Evolutionary conservation across 2,329 filamentous ascomycete genomes (phyloP), one percentile per base, ranked within the genome.

Genomic region (Gaeumannomyces sp.): DNA sequence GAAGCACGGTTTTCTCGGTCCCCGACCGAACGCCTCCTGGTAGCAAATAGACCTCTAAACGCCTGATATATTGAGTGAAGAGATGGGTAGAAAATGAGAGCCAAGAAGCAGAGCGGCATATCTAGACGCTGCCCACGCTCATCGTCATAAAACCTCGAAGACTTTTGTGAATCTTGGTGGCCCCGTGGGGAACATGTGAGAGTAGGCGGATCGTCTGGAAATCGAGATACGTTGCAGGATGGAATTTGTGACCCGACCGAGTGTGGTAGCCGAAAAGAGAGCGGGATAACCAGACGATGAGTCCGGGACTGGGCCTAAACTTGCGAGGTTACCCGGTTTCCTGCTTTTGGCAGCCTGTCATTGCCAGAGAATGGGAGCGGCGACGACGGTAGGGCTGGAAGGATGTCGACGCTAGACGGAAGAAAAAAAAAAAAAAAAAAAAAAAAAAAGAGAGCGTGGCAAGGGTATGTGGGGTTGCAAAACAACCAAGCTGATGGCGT

Each of bases 11-110:
- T 53, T 53, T 22, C 45, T 25, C 22, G 45, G 19, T 53, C 45
- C 45, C 45, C 38, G 28, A 33, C 28, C 45, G 19, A 62, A 62
- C 45, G 61, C 61, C 61, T 31, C 33, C 38, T 62, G 27, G n/a
- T 19, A 45, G 38, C 16, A 45, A 45, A 19, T 45, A 45, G 19
- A 45, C 61, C 50, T 31, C 19, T 56, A 29, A 62, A 45, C 53
- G 38, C 61, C 50, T 33, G 61, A 33, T 57, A 56, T 56, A 62
- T 31, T 10, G 38, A 27, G n/a, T 3, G 16, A 11, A 29, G 27
- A 62, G 29, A 56, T 27, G 14, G 31, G 28, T 33, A 13, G 28
- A 56, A 62, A n/a, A 45, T 33, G 58, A 33, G 58, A 31, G 19
- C 28, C 28, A 31, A 29, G 45, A 62, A 53, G 31, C 19, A 62